These are phyloP conservation scores for Euphrasia confusa DNA, from an alignment of 257 asterid genomes.

Conservation along the genomic window DNA sequence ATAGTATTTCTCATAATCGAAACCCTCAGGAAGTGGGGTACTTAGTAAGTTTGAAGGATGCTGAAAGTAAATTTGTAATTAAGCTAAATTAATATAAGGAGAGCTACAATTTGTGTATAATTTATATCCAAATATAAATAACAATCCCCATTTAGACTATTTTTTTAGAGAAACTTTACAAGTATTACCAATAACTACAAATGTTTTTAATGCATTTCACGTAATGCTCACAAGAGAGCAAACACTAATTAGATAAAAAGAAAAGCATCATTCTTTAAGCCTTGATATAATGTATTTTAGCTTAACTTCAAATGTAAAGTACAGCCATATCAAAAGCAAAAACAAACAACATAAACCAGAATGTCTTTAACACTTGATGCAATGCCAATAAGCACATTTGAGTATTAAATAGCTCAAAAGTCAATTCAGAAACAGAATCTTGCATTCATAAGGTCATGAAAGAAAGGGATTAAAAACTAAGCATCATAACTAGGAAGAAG, in stretches of 20 bases:
- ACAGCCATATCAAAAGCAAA: slow-evolving; percentile 15
- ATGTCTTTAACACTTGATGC: slow-evolving; percentile 16
- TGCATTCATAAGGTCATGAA: background rate
- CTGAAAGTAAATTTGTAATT: too few species aligned
- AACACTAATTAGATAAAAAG: background rate
- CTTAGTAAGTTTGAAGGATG: too few species aligned
- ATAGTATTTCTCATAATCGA: too few species aligned
- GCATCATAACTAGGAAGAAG: background rate
- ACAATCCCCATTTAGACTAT: too few species aligned
- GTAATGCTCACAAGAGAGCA: background rate
- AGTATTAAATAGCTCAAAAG: slow-evolving; percentile 17
- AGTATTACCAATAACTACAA: too few species aligned
- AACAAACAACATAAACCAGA: slow-evolving; percentile 17
- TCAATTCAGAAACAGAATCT: slow-evolving; percentile 22
- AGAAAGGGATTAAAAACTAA: slow-evolving; percentile 2
- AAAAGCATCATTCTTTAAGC: background rate
- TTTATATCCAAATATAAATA: too few species aligned
- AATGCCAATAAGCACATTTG: slow-evolving; percentile 8
- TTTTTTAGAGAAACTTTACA: too few species aligned
- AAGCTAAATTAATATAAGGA: too few species aligned
- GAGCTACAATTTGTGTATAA: too few species aligned
- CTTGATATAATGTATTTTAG: background rate
- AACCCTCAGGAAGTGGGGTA: too few species aligned
- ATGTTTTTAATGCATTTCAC: too few species aligned
- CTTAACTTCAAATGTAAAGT: slow-evolving; percentile 22